Conservation (phyloP, 257 asterid species). For the Salvia hispanica region DNA sequence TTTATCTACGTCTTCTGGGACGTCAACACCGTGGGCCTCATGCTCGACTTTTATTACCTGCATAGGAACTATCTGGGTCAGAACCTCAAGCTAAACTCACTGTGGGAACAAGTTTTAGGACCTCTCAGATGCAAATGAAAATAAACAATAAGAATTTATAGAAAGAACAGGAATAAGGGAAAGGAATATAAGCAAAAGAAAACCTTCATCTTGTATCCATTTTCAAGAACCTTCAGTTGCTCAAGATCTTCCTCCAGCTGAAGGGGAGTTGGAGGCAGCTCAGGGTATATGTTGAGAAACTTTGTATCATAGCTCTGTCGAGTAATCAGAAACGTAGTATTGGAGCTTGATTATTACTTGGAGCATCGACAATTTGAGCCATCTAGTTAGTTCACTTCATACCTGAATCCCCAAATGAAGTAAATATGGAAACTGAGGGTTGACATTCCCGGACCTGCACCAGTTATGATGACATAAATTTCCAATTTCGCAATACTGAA, state of each 20-base stretch:
- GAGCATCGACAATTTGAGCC: neutral
- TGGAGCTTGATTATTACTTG: constrained; percentile 6
- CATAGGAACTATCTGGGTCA: neutral
- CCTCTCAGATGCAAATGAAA: neutral
- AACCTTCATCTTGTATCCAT: constrained; percentile 98
- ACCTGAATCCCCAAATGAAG: constrained; percentile 97
- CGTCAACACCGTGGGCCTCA: constrained; percentile 71
- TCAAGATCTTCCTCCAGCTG: constrained; percentile 98
- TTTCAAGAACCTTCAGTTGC: constrained; percentile 91
- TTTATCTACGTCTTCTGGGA: constrained; percentile 64
- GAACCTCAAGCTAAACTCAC: neutral
- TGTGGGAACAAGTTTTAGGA: neutral
- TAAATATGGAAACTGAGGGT: constrained; percentile 73
- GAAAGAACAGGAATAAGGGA: neutral
- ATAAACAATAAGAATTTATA: neutral
- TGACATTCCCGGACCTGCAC: constrained; percentile 71
- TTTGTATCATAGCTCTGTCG: constrained; percentile 79
- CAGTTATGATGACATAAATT: constrained; percentile 17
- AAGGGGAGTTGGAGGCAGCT: constrained; percentile 75
- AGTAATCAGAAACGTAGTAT: constrained; percentile 16
- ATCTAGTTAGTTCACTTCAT: neutral
- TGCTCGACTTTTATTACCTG: constrained; percentile 76
- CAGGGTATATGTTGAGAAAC: constrained; percentile 71
- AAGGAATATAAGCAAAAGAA: constrained; percentile 8
- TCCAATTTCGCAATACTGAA: constrained; percentile 12